A percentile compares a stretch with the other conserved stretches of the same genome.
Conservation (phyloP, 140 eudicot genomes). For the Cichorium intybus region DNA sequence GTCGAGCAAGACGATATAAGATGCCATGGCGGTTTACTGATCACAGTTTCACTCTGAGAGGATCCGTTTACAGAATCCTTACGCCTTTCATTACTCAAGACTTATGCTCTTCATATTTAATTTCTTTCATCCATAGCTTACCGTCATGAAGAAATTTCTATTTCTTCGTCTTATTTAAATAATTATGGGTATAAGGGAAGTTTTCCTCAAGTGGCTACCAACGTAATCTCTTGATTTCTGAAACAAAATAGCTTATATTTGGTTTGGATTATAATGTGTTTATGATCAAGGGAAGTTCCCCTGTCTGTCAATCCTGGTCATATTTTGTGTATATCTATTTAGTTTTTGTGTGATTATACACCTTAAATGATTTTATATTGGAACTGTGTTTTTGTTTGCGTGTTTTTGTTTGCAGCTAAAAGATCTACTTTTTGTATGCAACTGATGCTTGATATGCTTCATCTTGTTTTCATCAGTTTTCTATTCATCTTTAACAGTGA, state of each 20-base stretch:
- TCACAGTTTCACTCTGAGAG: conserved; percentile 50
- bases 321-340: background rate
- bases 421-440: conserved; percentile 43
- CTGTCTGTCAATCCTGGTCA: conserved; percentile 89
- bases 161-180: no score
- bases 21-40: conserved; percentile 28
- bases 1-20: conserved; percentile 29
- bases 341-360: background rate
- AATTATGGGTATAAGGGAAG: no score
- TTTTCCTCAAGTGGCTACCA: no score
- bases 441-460: conserved; percentile 36
- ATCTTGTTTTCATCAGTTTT: conserved; percentile 32
- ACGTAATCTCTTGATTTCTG: no score
- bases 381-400: conserved; percentile 6
- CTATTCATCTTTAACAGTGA: conserved; percentile 23
- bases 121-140: conserved; percentile 1
- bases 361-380: background rate
- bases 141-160: no score
- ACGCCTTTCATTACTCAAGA: conserved; percentile 76
- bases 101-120: background rate
- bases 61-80: conserved; percentile 63
- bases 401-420: conserved; percentile 33
- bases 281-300: no score
- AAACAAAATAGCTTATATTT: no score
- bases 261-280: no score